Evolutionary conservation across 345 rosid genomes (phyloP), one percentile per base, ranked within the genome.

Genomic region (Syzygium jambos): DNA sequence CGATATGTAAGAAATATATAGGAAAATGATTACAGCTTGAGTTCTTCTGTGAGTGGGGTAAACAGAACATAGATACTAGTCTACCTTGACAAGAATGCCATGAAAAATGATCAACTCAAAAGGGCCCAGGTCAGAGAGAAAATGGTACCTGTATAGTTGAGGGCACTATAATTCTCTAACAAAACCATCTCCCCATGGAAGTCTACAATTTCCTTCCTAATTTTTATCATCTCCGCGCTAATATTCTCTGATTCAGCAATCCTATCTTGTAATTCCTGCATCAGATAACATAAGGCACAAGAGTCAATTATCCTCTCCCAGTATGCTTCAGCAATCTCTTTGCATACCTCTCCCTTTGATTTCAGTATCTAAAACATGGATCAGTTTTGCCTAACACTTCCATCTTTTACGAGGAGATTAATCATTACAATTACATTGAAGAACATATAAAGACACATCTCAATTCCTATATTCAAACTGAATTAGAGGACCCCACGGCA

Each of bases 151-250:
- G 99, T 98, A 86, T 95, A 95, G 91, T 98, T 96, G 80, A 98
- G 98, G 87, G 99, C 96, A 89, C 99, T 98, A 52, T 98, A 98
- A 88, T 96, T 98, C 94, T 95, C 97, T 90, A 98, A 91, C 80
- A 98, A 86, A 84, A 98, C 98, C 99, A 98, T 98, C 91, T 96
- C 99, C 56, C 99, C 98, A 52, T 96, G 99, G 88, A 98, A 95
- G 84, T 95, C 97, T 34, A 96, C 98, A 87, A 98, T 95, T 92
- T 98, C 98, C 91, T 93, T 95, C 87, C 95, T 90, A 83, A 94
- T 93, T 73, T 90, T 94, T 21, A 94, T 92, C 90, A 93, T 88
- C 88, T 95, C 96, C 86, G 93, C 95, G 52, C 82, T 89, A 14
- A 89, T 90, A 88, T 90, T 89, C 86, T 88, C 94, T 27, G 97